A percentile compares a stretch with the other conserved stretches of the same genome.
Conservation (phyloP, 2,329 filamentous ascomycete species). For the Penicillium sp. region DNA sequence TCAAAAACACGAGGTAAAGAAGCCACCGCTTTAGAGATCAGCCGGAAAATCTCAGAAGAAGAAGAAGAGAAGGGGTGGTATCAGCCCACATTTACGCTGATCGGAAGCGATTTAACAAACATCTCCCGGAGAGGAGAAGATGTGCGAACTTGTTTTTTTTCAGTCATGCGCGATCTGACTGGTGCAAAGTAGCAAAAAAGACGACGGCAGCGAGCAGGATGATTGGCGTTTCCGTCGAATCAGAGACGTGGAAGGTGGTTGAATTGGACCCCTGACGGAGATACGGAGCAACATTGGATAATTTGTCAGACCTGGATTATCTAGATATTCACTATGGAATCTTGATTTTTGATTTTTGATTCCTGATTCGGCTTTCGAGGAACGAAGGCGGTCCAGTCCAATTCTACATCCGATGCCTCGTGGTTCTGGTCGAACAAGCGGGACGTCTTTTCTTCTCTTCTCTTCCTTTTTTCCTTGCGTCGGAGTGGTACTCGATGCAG, state of each 20-base stretch:
- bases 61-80: slow-evolving; percentile 3
- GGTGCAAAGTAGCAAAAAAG: slow-evolving; percentile 13
- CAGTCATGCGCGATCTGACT: slow-evolving; percentile 12
- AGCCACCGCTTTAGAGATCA: not conserved
- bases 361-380: no score
- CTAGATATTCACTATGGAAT: slow-evolving; percentile 12
- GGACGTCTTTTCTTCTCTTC: slow-evolving; percentile 3
- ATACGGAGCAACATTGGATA: not conserved
- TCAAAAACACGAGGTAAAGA: not conserved
- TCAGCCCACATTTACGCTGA: slow-evolving; percentile 14
- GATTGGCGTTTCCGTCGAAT: slow-evolving; percentile 17
- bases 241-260: slow-evolving; percentile 8
- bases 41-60: slow-evolving; percentile 2
- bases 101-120: slow-evolving; percentile 4
- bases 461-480: no score
- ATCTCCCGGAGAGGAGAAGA: slow-evolving; percentile 4
- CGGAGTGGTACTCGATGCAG: slow-evolving; percentile 7
- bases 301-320: slow-evolving; percentile 12
- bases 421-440: slow-evolving; percentile 21
- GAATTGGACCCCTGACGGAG: slow-evolving; percentile 4
- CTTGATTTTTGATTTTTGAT: not conserved
- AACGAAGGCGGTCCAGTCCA: not conserved
- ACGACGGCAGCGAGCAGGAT: slow-evolving; percentile 15
- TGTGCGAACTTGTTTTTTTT: slow-evolving; percentile 2
- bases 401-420: slow-evolving; percentile 20